Conservation (phyloP, 108 stramenopile genomes). For the Nitzschia inconspicua region DNA sequence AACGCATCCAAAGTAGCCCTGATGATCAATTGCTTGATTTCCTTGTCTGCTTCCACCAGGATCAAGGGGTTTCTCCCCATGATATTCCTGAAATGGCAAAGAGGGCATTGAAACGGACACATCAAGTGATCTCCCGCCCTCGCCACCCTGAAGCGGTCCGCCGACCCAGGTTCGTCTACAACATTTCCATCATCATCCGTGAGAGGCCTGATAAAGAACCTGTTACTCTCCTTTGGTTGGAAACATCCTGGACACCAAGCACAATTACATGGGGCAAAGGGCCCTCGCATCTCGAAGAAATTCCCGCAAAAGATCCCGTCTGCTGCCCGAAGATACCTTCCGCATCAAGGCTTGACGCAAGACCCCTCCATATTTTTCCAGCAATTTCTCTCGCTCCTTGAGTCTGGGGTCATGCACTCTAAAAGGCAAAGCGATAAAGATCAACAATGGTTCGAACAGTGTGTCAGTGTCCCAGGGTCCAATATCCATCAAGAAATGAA, state of each 20-base stretch:
- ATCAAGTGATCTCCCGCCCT: slow-evolving; percentile 35
- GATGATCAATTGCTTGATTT: slow-evolving; percentile 19
- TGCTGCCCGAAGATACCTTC: too few species aligned
- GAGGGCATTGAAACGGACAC: slow-evolving; percentile 43
- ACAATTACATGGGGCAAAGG: too few species aligned
- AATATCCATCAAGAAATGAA: slow-evolving; percentile 6
- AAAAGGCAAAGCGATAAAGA: slow-evolving; percentile 36
- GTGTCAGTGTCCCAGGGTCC: slow-evolving; percentile 21
- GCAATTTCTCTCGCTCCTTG: too few species aligned
- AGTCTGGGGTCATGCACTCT: too few species aligned
- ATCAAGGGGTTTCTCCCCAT: background rate
- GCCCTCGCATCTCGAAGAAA: too few species aligned
- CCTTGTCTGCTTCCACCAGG: background rate
- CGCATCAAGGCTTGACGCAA: too few species aligned
- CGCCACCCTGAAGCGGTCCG: slow-evolving; percentile 10
- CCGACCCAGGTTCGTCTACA: too few species aligned
- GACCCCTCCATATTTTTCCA: too few species aligned
- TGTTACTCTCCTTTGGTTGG: too few species aligned
- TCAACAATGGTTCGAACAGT: slow-evolving; percentile 34
- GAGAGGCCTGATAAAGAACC: too few species aligned
- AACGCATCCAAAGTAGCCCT: slow-evolving; percentile 53
- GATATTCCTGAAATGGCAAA: slow-evolving; percentile 44
- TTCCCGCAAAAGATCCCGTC: slow-evolving; percentile 51
- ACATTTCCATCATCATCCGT: slow-evolving; percentile 8
- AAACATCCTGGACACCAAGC: too few species aligned